Conservation (phyloP, 2,329 filamentous ascomycete species). For the Fusarium falciforme region DNA sequence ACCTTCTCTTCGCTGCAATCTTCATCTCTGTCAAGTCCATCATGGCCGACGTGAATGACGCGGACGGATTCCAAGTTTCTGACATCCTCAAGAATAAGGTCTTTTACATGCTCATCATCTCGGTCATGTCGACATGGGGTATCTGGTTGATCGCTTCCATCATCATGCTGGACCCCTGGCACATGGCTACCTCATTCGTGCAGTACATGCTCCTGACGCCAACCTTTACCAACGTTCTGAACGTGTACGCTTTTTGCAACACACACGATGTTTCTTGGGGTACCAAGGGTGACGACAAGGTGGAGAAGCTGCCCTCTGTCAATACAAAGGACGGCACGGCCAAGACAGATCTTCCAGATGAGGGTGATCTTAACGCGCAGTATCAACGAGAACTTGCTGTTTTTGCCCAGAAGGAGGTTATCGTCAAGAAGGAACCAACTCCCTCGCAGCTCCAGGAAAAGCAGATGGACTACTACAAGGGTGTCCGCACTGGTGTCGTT, state of each 20-base stretch:
- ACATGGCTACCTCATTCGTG: slow-evolving; percentile 95
- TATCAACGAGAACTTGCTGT: slow-evolving; percentile 86
- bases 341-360: slow-evolving; percentile 95
- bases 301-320: slow-evolving; percentile 88
- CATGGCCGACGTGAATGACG: slow-evolving; percentile 71
- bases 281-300: slow-evolving; percentile 98
- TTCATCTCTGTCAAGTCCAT: slow-evolving; percentile 94
- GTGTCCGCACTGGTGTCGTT: slow-evolving; percentile 91
- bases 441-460: slow-evolving; percentile 74
- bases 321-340: slow-evolving; percentile 88
- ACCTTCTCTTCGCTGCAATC: slow-evolving; percentile 93
- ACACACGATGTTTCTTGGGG: slow-evolving; percentile 47
- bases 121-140: slow-evolving; percentile 89
- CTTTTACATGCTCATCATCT: slow-evolving; percentile 95
- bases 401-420: slow-evolving; percentile 80
- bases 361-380: slow-evolving; percentile 93
- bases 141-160: slow-evolving; percentile 93
- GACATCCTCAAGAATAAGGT: slow-evolving; percentile 87
- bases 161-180: slow-evolving; percentile 98
- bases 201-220: slow-evolving; percentile 97
- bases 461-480: slow-evolving; percentile 98
- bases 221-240: slow-evolving; percentile 97
- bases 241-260: slow-evolving; percentile 91
- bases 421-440: slow-evolving; percentile 72
- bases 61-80: slow-evolving; percentile 73